These are phyloP conservation scores for Arachnomyces sp. DNA, from an alignment of 2,329 filamentous ascomycete genomes.

Conservation along the genomic window DNA sequence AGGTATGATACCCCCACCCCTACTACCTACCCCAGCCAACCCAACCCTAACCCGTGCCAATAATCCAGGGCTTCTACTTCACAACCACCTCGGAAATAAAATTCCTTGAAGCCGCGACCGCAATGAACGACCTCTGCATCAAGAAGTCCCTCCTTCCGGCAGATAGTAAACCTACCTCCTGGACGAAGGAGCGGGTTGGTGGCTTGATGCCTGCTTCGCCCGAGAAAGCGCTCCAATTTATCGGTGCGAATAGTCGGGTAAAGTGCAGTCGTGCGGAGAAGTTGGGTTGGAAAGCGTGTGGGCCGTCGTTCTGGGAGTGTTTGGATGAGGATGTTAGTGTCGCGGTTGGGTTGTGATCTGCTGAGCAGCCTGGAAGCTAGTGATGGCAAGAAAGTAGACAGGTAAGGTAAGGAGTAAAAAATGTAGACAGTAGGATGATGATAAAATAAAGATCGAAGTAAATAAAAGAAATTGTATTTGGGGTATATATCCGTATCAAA, in stretches of 20 bases:
- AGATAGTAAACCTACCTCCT: conserved; percentile 6
- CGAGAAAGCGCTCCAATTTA: conserved; percentile 3
- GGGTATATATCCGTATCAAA: too few relatives aligned
- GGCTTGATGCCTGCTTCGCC: background rate
- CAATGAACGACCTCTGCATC: conserved; percentile 7
- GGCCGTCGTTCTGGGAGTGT: conserved; percentile 5
- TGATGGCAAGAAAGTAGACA: too few relatives aligned
- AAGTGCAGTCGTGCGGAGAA: conserved; percentile 3
- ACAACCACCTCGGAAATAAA: conserved; percentile 3
- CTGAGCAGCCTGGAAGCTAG: too few relatives aligned
- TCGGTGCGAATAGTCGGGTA: conserved; percentile 7
- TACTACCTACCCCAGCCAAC: background rate
- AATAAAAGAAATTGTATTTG: too few relatives aligned
- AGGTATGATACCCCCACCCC: conserved; percentile 3
- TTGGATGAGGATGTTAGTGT: conserved; percentile 8
- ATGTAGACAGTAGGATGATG: too few relatives aligned
- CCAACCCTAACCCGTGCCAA: too few relatives aligned
- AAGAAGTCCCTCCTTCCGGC: conserved; percentile 8
- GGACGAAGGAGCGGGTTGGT: conserved; percentile 3
- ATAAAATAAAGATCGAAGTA: too few relatives aligned
- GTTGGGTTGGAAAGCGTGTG: conserved; percentile 9
- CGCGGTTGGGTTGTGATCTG: background rate
- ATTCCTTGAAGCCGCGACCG: conserved; percentile 8
- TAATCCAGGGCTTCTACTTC: conserved; percentile 11
- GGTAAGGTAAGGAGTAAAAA: too few relatives aligned